phyloP scores from a whole-genome alignment of 345 rosid species.

The Salix exigua region DNA sequence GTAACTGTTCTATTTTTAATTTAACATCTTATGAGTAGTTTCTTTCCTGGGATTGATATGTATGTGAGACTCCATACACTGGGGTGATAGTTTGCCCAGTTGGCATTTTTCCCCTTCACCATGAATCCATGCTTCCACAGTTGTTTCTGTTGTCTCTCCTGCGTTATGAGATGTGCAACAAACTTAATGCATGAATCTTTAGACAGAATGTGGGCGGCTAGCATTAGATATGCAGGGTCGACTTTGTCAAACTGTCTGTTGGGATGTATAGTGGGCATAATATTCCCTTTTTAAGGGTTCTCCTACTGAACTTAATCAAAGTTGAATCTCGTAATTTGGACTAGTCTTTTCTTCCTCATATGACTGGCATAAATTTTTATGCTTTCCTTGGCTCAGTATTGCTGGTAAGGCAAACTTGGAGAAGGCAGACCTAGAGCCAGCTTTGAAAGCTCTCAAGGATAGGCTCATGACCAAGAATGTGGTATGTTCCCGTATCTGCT shows the following conservation, averaged over 20 bases:
- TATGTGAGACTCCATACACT: not conserved
- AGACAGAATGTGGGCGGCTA: not conserved
- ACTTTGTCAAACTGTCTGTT: not conserved
- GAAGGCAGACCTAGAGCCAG: conserved; percentile 85
- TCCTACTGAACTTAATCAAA: not conserved
- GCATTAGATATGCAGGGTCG: not conserved
- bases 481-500: conserved; percentile 43
- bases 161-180: not conserved
- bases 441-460: conserved; percentile 92
- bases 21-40: not conserved
- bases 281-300: not conserved
- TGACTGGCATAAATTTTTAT: not conserved
- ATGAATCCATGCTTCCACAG: not conserved
- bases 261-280: not conserved
- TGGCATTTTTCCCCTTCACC: not conserved
- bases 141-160: not conserved
- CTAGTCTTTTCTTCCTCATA: not conserved
- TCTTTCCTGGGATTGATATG: not conserved
- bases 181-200: not conserved
- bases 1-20: not conserved
- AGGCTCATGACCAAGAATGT: conserved; percentile 99
- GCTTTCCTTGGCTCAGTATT: conserved; percentile 52
- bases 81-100: not conserved
- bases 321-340: not conserved
- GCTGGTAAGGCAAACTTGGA: conserved; percentile 98